Percentiles rank a stretch among this genome's conserved stretches.
phyloP scores from a whole-genome alignment of 2,329 filamentous ascomycete species.

The Alternaria sp. region DNA sequence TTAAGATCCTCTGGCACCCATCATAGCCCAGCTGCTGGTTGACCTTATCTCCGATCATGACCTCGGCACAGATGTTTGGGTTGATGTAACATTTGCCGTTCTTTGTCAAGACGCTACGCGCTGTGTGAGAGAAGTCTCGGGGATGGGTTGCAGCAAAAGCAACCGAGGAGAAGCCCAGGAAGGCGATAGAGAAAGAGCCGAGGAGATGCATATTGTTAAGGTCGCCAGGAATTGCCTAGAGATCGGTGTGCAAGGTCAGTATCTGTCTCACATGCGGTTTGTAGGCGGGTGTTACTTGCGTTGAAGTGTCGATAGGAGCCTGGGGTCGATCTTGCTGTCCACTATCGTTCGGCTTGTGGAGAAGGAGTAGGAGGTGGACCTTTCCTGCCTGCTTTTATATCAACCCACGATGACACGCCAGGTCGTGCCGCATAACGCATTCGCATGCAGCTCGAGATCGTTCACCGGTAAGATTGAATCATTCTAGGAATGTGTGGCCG shows the following conservation, averaged over 20 bases:
- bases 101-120: background rate
- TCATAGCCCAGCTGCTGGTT: slow-evolving; percentile 1
- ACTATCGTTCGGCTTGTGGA: background rate
- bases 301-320: background rate
- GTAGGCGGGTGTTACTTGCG: background rate
- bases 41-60: slow-evolving; percentile 4
- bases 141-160: background rate
- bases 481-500: background rate
- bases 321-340: background rate
- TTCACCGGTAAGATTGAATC: background rate
- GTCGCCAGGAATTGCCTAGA: background rate
- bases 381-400: background rate
- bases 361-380: background rate
- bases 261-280: background rate
- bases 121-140: background rate
- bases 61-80: slow-evolving; percentile 4
- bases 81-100: background rate
- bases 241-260: background rate
- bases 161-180: background rate
- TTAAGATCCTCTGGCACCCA: background rate
- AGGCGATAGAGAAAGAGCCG: background rate
- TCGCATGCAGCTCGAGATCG: background rate
- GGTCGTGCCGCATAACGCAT: background rate
- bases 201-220: background rate
- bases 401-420: background rate